Base-by-base conservation (phyloP, 129 eudicot genomes). In the Flaveria trinervia region DNA sequence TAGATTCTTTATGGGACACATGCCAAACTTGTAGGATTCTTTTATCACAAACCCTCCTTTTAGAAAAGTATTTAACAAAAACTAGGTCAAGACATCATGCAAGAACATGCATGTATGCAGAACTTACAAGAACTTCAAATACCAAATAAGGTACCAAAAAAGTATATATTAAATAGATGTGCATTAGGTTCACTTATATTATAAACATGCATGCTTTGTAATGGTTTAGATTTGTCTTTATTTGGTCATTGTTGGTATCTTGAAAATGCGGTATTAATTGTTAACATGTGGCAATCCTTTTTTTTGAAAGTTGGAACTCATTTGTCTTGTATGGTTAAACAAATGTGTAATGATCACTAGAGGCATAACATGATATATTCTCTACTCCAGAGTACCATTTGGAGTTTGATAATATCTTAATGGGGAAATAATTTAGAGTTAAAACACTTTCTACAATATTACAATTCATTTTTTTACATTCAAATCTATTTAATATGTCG, bases 1-100 rank as follows among this genome's bases (percentile, higher is more conserved):
- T 68, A 83, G 77, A 82, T 78, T 84, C 72, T 83, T 77, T 77
- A 28, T 55, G 46, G 77, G 78, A 77, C 83, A 80, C 74, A 61
- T 80, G 75, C 79, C 51, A 79, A 68, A 50, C 46, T 52, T 66
- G 44, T 75, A 45, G 25, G 76, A 81, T 70, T 74, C 68, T 75
- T 82, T 80, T 48, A 77, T 80, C 65, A 80, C 15, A 67, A 33
- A 62, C 78, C 56, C 68, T 54, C 26, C 20, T 12, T 54, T 30
- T 5, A 62, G 56, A 46, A 48, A 22, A 44, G 2, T 6, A 23
- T 17, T 61, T 75, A 76, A 44, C 2, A 9, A 59, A 22, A 64
- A 33, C 22, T 64, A 64, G 69, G 46, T 33, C 20, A 64, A 64
- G 45, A 16, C 69, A 56, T 85, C 71, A 74, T 77, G 65, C 79